These are phyloP conservation scores for Lentinula boryana DNA, from an alignment of 768 basidiomycete species.

Conservation along the genomic window DNA sequence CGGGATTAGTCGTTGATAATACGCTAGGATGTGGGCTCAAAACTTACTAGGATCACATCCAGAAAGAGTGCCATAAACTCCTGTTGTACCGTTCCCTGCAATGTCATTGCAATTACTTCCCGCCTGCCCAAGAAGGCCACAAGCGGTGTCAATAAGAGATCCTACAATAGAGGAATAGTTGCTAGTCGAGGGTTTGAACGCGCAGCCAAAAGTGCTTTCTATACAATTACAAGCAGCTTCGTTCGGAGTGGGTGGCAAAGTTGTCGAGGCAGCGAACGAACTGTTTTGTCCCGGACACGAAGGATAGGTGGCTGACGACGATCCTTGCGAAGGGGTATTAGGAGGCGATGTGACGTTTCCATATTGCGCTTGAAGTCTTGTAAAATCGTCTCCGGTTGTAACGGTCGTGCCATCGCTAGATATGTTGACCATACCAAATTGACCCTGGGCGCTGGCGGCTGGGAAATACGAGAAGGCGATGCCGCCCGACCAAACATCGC, in stretches of 20 bases:
- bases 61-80: conserved; percentile 71
- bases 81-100: conserved; percentile 63
- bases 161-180: conserved; percentile 61
- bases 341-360: conserved; percentile 37
- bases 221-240: conserved; percentile 76
- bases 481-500: conserved; percentile 82
- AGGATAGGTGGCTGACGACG: conserved; percentile 43
- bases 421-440: conserved; percentile 84
- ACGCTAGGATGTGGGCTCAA: conserved; percentile 28
- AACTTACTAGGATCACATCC: conserved; percentile 60
- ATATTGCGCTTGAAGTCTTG: conserved; percentile 60
- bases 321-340: conserved; percentile 47
- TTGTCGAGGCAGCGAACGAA: conserved; percentile 59
- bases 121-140: conserved; percentile 63
- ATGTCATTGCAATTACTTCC: conserved; percentile 66
- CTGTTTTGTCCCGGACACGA: conserved; percentile 59
- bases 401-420: conserved; percentile 53
- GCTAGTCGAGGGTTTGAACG: conserved; percentile 56
- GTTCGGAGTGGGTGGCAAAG: conserved; percentile 81
- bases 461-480: conserved; percentile 90
- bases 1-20: conserved; percentile 6
- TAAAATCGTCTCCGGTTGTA: conserved; percentile 63
- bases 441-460: conserved; percentile 59
- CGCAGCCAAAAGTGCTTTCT: conserved; percentile 61
- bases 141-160: conserved; percentile 58